Evolutionary conservation across 2,329 filamentous ascomycete genomes (phyloP).

Genomic region (Pestalotiopsis sp.): DNA sequence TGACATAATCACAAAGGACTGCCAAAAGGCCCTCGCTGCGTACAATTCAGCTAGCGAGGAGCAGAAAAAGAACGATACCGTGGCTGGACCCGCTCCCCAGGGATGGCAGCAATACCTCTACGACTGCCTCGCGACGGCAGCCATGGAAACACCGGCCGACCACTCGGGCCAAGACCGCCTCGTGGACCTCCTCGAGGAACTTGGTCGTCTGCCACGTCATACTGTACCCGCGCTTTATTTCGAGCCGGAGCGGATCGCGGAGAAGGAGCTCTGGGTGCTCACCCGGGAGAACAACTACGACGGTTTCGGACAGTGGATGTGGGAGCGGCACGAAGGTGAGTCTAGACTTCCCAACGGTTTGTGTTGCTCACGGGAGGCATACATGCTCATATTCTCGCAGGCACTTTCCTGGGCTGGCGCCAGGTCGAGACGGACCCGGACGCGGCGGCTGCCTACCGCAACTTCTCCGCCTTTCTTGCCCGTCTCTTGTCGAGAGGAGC

Average conservation of each 20-base stretch:
- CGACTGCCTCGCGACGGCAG: not conserved
- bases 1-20: not conserved
- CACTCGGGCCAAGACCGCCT: slow-evolving; percentile 2
- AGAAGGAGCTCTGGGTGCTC: slow-evolving; percentile 8
- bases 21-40: not conserved
- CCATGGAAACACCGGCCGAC: not conserved
- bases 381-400: not conserved
- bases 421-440: not conserved
- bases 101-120: slow-evolving; percentile 6
- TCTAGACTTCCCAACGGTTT: not conserved
- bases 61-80: not conserved
- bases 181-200: not conserved
- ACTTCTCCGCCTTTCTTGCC: slow-evolving; percentile 4
- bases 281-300: slow-evolving; percentile 1
- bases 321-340: slow-evolving; percentile 2
- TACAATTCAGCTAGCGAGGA: slow-evolving; percentile 2
- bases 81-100: not conserved
- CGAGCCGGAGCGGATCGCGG: not conserved
- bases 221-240: not conserved
- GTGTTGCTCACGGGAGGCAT: not conserved
- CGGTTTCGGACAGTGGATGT: slow-evolving; percentile 4
- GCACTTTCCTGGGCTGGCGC: not conserved
- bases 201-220: not conserved
- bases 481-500: not conserved
- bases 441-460: not conserved